Base-by-base conservation (phyloP, 2,329 filamentous ascomycete genomes). In the Phyllosticta capitalensis region DNA sequence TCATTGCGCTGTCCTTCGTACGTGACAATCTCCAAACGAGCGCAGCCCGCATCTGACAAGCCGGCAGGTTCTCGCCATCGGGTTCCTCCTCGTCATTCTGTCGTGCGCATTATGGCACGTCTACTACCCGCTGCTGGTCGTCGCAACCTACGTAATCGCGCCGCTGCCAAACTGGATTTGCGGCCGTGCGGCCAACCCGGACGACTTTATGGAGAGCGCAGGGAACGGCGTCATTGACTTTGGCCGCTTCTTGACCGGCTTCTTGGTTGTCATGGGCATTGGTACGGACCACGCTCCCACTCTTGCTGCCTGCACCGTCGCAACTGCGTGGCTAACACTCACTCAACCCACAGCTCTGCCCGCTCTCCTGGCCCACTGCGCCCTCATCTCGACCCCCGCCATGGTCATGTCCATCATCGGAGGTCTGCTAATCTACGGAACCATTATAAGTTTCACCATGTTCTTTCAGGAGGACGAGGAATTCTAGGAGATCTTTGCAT, bases 391-490 rank as follows among this genome's bases (percentile, higher is more conserved):
- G 63, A 75, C 88, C 61, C 86, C 90, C 56, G 94, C 94, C 54
- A 95, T 96, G 86, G 78, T 90, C 71, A 99, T 99, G 94, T 95
- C 89, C 56, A 88, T 99, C 67, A 77, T 92, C 56, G 94, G 94
- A 26, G 94, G 94, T 56, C 79, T 96, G 61, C 78, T 99, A 71
- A 99, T 99, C 72, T 99, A 99, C 76, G 90, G 90, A 60, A 99
- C 94, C 54, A 96, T 99, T 72, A 95, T 99, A 76, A 94, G 89
- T 77, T 99, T 99, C 75, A 87, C 89, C 65, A 89, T 96, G 85
- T 99, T 97, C 79, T 99, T 99, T 81, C 88, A 92, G 72, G 92
- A 97, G 75, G 91, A 97, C 73, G 89, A 95, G 71, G 94, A 97
- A 68, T 99, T 97, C 74, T 97, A 76, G 77, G 68, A 20, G 38